These are phyloP conservation scores for Tricholoma hemisulphureum DNA, from an alignment of 768 basidiomycete species.

Conservation along the genomic window DNA sequence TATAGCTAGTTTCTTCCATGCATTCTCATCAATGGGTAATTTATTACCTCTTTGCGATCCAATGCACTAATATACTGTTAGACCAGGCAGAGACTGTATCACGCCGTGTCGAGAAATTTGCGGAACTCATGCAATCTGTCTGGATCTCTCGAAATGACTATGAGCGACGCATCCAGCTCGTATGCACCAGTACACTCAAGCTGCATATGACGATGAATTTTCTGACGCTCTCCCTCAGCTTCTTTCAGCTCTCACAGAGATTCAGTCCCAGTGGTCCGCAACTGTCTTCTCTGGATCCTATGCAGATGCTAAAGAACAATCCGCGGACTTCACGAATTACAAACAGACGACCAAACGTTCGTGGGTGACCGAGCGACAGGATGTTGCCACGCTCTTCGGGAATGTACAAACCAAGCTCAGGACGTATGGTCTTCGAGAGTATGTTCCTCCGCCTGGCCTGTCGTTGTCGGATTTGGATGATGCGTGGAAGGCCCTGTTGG, in stretches of 20 bases:
- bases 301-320: constrained; percentile 74
- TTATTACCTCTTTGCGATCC: constrained; percentile 3
- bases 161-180: constrained; percentile 76
- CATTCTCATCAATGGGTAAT: constrained; percentile 94
- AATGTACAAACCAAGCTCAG: constrained; percentile 92
- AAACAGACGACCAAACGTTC: constrained; percentile 82
- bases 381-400: constrained; percentile 81
- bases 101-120: constrained; percentile 92
- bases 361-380: constrained; percentile 90
- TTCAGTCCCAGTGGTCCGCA: constrained; percentile 69
- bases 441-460: constrained; percentile 74
- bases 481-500: constrained; percentile 72
- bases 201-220: not conserved
- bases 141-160: constrained; percentile 91
- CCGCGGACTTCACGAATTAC: constrained; percentile 70
- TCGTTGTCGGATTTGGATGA: constrained; percentile 69
- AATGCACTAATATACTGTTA: constrained; percentile 28
- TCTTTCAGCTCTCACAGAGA: constrained; percentile 62
- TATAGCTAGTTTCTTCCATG: constrained; percentile 96
- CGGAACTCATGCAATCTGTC: constrained; percentile 90
- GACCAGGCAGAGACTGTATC: constrained; percentile 96
- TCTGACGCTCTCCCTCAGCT: constrained; percentile 40
- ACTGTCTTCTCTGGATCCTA: constrained; percentile 73
- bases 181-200: constrained; percentile 30
- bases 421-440: constrained; percentile 86